phyloP scores from a whole-genome alignment of 176 grass and related monocot genomes.

The Rhynchospora pubera region DNA sequence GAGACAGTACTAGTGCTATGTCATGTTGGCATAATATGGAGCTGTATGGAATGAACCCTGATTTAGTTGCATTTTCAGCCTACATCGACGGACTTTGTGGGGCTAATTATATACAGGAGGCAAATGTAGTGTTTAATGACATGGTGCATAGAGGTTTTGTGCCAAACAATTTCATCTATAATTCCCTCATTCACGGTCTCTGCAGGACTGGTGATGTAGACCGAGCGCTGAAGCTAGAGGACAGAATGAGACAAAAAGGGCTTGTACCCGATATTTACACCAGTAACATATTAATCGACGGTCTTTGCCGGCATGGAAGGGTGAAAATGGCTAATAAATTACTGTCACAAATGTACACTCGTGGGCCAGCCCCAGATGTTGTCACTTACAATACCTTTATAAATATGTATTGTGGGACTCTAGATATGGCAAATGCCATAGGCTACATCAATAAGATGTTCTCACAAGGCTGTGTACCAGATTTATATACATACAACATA shows the following conservation, averaged over 20 bases:
- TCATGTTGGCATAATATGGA: slow-evolving; percentile 72
- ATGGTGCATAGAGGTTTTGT: slow-evolving; percentile 69
- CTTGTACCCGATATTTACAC: slow-evolving; percentile 90
- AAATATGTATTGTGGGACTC: slow-evolving; percentile 54
- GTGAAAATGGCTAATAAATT: slow-evolving; percentile 46
- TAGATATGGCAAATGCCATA: slow-evolving; percentile 55
- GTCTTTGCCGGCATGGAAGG: slow-evolving; percentile 67
- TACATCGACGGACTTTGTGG: slow-evolving; percentile 75
- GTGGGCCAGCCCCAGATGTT: slow-evolving; percentile 61
- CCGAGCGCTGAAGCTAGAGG: slow-evolving; percentile 48
- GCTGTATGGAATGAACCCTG: slow-evolving; percentile 38
- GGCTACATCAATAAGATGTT: slow-evolving; percentile 73
- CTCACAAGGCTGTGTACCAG: slow-evolving; percentile 59
- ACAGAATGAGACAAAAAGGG: slow-evolving; percentile 67
- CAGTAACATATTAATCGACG: slow-evolving; percentile 75
- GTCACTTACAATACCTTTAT: slow-evolving; percentile 92
- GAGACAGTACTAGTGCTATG: slow-evolving; percentile 40
- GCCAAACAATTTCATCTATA: slow-evolving; percentile 89
- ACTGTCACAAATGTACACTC: slow-evolving; percentile 51
- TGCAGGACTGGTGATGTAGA: slow-evolving; percentile 53
- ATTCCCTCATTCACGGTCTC: slow-evolving; percentile 77
- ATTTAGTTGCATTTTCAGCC: slow-evolving; percentile 79
- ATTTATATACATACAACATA: slow-evolving; percentile 97
- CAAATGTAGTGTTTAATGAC: slow-evolving; percentile 44
- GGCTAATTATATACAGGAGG: slow-evolving; percentile 52